Conservation (phyloP, 768 basidiomycete species). For the Lactifluus pinguis region DNA sequence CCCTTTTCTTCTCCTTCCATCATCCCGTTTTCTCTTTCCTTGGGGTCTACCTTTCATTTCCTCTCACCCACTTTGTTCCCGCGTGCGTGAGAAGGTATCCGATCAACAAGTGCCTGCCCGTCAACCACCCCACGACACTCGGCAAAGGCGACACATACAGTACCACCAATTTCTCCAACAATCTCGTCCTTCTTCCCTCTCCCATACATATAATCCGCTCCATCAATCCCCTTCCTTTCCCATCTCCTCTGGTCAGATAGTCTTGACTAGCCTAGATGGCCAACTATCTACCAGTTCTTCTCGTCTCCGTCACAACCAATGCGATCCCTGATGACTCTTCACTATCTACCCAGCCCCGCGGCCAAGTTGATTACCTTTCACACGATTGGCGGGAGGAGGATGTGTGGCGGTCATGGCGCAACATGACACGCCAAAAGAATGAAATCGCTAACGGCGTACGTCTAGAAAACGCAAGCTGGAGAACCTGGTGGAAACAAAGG, state of each 20-base stretch:
- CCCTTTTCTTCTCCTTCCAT: slow-evolving; percentile 6
- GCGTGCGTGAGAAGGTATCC: background rate
- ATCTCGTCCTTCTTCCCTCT: background rate
- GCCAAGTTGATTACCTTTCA: slow-evolving; percentile 97
- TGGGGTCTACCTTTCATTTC: background rate
- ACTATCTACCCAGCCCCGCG: slow-evolving; percentile 75
- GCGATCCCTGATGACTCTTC: slow-evolving; percentile 59
- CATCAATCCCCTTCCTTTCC: background rate
- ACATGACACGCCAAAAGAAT: slow-evolving; percentile 97
- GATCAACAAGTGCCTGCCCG: background rate
- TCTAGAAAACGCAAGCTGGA: slow-evolving; percentile 96
- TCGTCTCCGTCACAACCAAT: slow-evolving; percentile 53
- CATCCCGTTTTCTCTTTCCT: background rate
- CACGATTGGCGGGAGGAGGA: slow-evolving; percentile 98
- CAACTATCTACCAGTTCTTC: slow-evolving; percentile 60
- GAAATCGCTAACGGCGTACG: slow-evolving; percentile 93
- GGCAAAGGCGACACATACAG: background rate
- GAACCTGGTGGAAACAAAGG: slow-evolving; percentile 99
- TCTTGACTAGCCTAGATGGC: slow-evolving; percentile 36
- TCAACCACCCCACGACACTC: background rate
- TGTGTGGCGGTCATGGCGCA: slow-evolving; percentile 96
- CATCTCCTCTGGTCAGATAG: background rate
- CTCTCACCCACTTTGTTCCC: background rate
- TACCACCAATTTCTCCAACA: background rate
- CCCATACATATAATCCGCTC: background rate